Base-by-base conservation (phyloP, 2,329 filamentous ascomycete genomes). In the Trichoderma sp. region DNA sequence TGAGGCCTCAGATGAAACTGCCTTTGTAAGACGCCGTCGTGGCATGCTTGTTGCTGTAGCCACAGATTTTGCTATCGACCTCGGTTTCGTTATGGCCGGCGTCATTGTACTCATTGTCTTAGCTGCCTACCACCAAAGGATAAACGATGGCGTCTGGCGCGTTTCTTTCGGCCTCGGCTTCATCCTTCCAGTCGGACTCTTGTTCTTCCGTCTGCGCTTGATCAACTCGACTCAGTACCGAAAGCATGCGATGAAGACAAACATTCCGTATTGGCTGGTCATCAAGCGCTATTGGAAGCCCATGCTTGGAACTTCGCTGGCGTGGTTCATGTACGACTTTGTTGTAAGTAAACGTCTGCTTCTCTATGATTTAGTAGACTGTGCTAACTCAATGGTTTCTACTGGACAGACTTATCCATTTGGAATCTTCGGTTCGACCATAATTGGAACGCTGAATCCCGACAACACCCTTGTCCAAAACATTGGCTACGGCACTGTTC, bases 121-220 rank as follows among this genome's bases (percentile, higher is more conserved):
- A 5, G 79, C 77, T 4, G 81, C 80, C 0, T 79, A 76, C 73
- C 74, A 73, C 27, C 75, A 70, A 49, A 72, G 72, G 40, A 77
- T 74, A 56, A 79, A 75, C 74, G 78, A 77, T 61, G 83, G 81
- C 2, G 77, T 84, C 8, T 85, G 83, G 83, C 77, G 83, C 1
- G 80, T 84, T 3, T 70, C 68, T 58, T 75, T 75, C 19, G 74
- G 74, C 7, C 37, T 75, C 5, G 74, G 74, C 7, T 62, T 75
- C 31, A 59, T 72, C 8, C 56, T 68, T 7, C 65, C 65, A 4
- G 76, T 88, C 4, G 80, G 81, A 1, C 80, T 88, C 19, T 84
- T 87, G 62, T 86, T 86, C 74, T 85, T 88, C 70, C 84, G 86
- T 13, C 75, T 88, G 43, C 84, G 80, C 55, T 82, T 84, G 72